phyloP scores from a whole-genome alignment of 768 basidiomycete genomes.

The Kwoniella dendrophila region DNA sequence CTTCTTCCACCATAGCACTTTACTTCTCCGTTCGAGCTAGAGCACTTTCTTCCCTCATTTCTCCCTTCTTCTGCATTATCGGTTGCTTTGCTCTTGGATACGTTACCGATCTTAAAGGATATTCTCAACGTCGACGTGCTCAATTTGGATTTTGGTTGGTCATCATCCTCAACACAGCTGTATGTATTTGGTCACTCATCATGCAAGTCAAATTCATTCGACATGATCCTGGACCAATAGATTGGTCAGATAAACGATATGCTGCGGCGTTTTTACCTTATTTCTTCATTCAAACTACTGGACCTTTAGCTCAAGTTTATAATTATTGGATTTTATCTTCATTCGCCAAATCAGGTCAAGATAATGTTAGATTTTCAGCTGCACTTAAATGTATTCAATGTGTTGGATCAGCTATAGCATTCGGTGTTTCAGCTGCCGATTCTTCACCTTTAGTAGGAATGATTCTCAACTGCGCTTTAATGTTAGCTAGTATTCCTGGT shows the following conservation, averaged over 20 bases:
- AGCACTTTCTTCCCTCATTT: conserved; percentile 44
- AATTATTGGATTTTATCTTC: conserved; percentile 44
- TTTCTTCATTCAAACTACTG: conserved; percentile 23
- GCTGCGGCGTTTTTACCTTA: conserved; percentile 15
- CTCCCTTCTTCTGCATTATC: conserved; percentile 25
- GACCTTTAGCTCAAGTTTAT: conserved; percentile 27
- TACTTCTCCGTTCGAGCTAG: conserved; percentile 37
- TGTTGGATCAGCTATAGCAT: neutral
- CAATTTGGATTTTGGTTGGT: neutral
- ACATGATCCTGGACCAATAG: conserved; percentile 2
- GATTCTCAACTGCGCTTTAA: neutral
- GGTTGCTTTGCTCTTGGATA: conserved; percentile 27
- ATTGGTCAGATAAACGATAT: neutral
- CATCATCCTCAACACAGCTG: conserved; percentile 5
- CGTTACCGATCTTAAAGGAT: conserved; percentile 33
- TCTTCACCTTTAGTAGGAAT: neutral
- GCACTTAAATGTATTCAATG: neutral
- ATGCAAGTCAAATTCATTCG: conserved; percentile 1
- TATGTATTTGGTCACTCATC: conserved; percentile 11
- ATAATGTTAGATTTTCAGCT: neutral
- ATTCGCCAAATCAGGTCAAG: conserved; percentile 20
- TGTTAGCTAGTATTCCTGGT: neutral
- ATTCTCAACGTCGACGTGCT: conserved; percentile 15
- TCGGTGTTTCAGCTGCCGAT: neutral
- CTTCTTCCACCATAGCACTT: too few relatives aligned